Percentiles rank a stretch among this genome's conserved stretches.
Evolutionary conservation across 2,329 filamentous ascomycete species (phyloP).

Genomic region (Pyrenophora tritici-repentis): DNA sequence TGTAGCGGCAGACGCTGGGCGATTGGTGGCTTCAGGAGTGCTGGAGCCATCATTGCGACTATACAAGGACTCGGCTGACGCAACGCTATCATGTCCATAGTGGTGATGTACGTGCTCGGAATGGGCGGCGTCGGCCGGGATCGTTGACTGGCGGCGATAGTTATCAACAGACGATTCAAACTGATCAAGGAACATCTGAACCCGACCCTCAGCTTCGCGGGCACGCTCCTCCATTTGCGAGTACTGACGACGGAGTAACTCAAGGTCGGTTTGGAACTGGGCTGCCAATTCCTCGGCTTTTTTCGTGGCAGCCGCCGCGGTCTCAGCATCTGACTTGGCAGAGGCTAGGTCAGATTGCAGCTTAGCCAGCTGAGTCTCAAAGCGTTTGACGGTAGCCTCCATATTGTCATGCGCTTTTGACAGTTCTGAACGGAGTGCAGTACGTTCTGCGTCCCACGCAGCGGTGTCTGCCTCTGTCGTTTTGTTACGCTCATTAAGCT

Average conservation of each 20-base stretch:
- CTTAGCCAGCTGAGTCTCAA: slow-evolving; percentile 72
- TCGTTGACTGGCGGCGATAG: slow-evolving; percentile 77
- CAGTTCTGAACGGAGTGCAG: slow-evolving; percentile 69
- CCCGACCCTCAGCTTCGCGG: slow-evolving; percentile 88
- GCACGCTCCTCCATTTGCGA: slow-evolving; percentile 79
- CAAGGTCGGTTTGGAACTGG: slow-evolving; percentile 69
- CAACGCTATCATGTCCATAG: slow-evolving; percentile 62
- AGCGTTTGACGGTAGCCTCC: slow-evolving; percentile 64
- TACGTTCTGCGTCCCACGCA: slow-evolving; percentile 77
- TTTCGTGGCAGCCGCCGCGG: slow-evolving; percentile 55
- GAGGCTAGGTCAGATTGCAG: slow-evolving; percentile 72
- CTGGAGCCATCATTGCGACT: slow-evolving; percentile 46
- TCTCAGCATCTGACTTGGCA: slow-evolving; percentile 70
- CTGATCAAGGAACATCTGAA: slow-evolving; percentile 89
- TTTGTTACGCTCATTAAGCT: slow-evolving; percentile 47
- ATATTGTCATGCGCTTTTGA: slow-evolving; percentile 71
- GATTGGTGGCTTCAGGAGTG: slow-evolving; percentile 38
- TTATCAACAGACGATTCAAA: slow-evolving; percentile 93
- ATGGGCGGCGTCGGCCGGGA: slow-evolving; percentile 41
- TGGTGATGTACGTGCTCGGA: slow-evolving; percentile 45
- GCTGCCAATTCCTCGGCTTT: slow-evolving; percentile 62
- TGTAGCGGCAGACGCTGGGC: slow-evolving; percentile 37
- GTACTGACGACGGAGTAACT: slow-evolving; percentile 84
- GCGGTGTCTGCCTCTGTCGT: slow-evolving; percentile 54
- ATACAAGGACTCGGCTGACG: slow-evolving; percentile 60